Percentiles rank a stretch among this genome's conserved stretches.
phyloP scores from a whole-genome alignment of 805 yeast genomes.

The Sugiyamaella qingdaonensis region DNA sequence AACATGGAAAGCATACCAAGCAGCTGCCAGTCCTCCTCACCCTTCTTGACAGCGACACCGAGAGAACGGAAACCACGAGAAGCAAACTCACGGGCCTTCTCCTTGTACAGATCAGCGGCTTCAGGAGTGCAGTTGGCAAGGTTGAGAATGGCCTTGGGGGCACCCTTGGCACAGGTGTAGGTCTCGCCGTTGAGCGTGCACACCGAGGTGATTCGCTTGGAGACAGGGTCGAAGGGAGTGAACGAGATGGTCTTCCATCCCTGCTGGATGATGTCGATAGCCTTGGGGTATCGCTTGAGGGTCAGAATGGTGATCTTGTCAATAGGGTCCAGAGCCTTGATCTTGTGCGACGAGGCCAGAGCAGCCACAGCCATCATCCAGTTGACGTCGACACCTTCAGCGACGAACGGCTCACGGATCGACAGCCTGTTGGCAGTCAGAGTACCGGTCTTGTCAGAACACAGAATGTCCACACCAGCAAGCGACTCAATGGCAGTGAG shows the following conservation, averaged over 20 bases:
- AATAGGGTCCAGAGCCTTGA: constrained; percentile 96
- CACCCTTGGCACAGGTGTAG: constrained; percentile 96
- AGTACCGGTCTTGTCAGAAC: constrained; percentile 98
- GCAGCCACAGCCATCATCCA: constrained; percentile 97
- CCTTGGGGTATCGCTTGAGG: constrained; percentile 84
- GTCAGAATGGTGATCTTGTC: constrained; percentile 95
- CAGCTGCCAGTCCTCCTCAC: constrained; percentile 98
- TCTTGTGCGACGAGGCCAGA: constrained; percentile 96
- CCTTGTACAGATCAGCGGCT: constrained; percentile 88
- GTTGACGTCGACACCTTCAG: constrained; percentile 94
- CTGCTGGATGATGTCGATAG: constrained; percentile 43
- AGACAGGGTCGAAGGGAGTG: constrained; percentile 97
- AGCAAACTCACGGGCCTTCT: constrained; percentile 96
- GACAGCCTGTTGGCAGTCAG: constrained; percentile 94
- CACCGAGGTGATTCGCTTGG: constrained; percentile 92
- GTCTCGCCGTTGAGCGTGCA: constrained; percentile 95
- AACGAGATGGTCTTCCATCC: constrained; percentile 53
- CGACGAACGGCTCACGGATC: constrained; percentile 95
- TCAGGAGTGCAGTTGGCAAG: constrained; percentile 64
- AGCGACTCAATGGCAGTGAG: constrained; percentile 93
- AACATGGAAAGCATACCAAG: constrained; percentile 97
- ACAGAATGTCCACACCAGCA: constrained; percentile 95
- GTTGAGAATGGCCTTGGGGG: constrained; percentile 86
- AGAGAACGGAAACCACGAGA: constrained; percentile 97
- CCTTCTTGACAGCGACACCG: constrained; percentile 99